Percentiles rank a stretch among this genome's conserved stretches.
Evolutionary conservation across 371 early-diverging fungal genomes (phyloP).

Genomic region (Syncephalastrum racemosum): DNA sequence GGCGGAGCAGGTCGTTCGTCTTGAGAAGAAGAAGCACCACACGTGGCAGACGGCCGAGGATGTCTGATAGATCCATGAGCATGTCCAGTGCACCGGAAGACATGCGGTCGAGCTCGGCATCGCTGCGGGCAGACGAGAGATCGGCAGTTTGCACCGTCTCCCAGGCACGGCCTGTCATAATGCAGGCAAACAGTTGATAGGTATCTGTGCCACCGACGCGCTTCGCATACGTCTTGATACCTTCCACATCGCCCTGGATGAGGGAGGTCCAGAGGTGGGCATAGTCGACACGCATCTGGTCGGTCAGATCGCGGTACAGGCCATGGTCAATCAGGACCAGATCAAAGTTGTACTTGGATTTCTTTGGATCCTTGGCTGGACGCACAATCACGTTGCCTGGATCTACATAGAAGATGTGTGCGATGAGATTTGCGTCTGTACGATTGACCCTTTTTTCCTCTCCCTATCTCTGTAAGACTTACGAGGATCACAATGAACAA

Average conservation of each 20-base stretch:
- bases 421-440: background rate
- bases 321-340: slow-evolving; percentile 93
- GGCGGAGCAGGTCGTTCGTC: slow-evolving; percentile 85
- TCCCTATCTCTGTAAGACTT: background rate
- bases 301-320: slow-evolving; percentile 78
- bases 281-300: slow-evolving; percentile 80
- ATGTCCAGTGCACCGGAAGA: slow-evolving; percentile 46
- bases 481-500: slow-evolving; percentile 84
- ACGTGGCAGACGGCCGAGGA: slow-evolving; percentile 78
- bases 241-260: slow-evolving; percentile 73
- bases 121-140: slow-evolving; percentile 36
- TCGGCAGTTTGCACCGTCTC: slow-evolving; percentile 48
- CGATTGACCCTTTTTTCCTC: background rate
- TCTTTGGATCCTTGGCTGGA: slow-evolving; percentile 46
- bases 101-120: slow-evolving; percentile 49
- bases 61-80: slow-evolving; percentile 70
- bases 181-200: slow-evolving; percentile 81
- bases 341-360: slow-evolving; percentile 76
- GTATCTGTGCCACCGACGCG: slow-evolving; percentile 64
- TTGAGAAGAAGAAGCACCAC: slow-evolving; percentile 83
- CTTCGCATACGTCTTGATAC: slow-evolving; percentile 58
- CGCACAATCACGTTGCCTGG: slow-evolving; percentile 78
- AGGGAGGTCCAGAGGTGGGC: slow-evolving; percentile 87
- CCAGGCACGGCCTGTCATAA: slow-evolving; percentile 89
- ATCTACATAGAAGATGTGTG: slow-evolving; percentile 23